phyloP scores from a whole-genome alignment of 1,284 basidiomycete species.

The Gomphus bonarii region DNA sequence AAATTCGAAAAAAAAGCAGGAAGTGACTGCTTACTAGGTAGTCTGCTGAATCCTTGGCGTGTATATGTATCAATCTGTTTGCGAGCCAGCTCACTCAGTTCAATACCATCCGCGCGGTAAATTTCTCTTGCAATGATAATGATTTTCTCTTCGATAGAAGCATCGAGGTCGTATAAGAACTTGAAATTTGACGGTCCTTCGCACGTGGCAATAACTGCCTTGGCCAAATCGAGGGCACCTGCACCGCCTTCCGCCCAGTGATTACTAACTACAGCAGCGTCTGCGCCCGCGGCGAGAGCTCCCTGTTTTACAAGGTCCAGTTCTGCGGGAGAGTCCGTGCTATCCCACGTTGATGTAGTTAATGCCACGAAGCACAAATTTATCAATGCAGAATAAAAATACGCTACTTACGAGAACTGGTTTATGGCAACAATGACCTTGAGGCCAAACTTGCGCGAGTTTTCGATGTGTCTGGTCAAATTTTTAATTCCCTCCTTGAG shows the following conservation, averaged over 20 bases:
- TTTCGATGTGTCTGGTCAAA: constrained; percentile 89
- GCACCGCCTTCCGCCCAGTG: constrained; percentile 95
- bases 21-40: constrained; percentile 56
- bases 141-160: constrained; percentile 84
- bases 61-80: constrained; percentile 90
- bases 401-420: constrained; percentile 71
- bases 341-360: constrained; percentile 22
- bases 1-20: neutral
- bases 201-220: constrained; percentile 80
- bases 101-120: constrained; percentile 86
- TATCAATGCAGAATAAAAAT: neutral
- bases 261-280: constrained; percentile 91
- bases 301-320: constrained; percentile 77
- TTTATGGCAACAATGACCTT: constrained; percentile 97
- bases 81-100: constrained; percentile 73
- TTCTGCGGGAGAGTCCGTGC: constrained; percentile 87
- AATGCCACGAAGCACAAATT: neutral
- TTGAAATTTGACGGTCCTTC: constrained; percentile 79
- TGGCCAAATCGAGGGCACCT: constrained; percentile 79
- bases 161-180: constrained; percentile 83
- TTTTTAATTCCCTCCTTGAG: constrained; percentile 92
- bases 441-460: constrained; percentile 91
- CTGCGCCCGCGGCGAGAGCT: constrained; percentile 81
- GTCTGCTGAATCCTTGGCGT: constrained; percentile 72
- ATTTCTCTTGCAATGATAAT: constrained; percentile 79